Evolutionary conservation across 768 basidiomycete species (phyloP).

Genomic region (Epithele typhae): DNA sequence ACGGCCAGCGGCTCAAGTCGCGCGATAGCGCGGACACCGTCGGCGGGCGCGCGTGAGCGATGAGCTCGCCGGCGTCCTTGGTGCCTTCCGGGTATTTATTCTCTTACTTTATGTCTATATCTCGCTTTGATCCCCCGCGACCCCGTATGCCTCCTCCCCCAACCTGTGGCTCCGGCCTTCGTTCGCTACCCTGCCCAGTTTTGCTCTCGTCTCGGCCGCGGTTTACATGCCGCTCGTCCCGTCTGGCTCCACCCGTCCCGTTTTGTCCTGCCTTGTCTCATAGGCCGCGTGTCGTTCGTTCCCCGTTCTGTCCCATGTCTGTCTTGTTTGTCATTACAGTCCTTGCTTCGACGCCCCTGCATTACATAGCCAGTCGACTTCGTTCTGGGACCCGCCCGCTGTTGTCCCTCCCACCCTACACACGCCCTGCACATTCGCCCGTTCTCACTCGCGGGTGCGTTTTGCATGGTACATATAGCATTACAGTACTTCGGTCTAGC

Average conservation of each 20-base stretch:
- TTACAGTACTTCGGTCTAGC: slow-evolving; percentile 16
- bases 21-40: slow-evolving; percentile 37
- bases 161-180: too few relatives aligned
- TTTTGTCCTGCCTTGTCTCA: neutral
- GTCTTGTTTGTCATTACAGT: neutral
- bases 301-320: neutral
- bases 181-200: too few relatives aligned
- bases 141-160: neutral
- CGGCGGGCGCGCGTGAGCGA: slow-evolving; percentile 10
- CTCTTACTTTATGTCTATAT: slow-evolving; percentile 14
- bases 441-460: slow-evolving; percentile 12
- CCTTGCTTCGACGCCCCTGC: slow-evolving; percentile 2
- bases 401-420: too few relatives aligned
- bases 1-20: slow-evolving; percentile 28
- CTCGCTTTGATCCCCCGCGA: neutral
- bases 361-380: too few relatives aligned
- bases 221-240: too few relatives aligned
- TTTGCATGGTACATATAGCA: slow-evolving; percentile 11
- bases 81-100: slow-evolving; percentile 15
- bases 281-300: too few relatives aligned
- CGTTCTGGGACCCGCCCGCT: too few relatives aligned
- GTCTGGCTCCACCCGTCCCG: neutral
- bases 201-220: too few relatives aligned
- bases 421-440: slow-evolving; percentile 2
- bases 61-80: neutral